phyloP scores from a whole-genome alignment of 2,329 filamentous ascomycete species.

The Bipolaris bicolor region DNA sequence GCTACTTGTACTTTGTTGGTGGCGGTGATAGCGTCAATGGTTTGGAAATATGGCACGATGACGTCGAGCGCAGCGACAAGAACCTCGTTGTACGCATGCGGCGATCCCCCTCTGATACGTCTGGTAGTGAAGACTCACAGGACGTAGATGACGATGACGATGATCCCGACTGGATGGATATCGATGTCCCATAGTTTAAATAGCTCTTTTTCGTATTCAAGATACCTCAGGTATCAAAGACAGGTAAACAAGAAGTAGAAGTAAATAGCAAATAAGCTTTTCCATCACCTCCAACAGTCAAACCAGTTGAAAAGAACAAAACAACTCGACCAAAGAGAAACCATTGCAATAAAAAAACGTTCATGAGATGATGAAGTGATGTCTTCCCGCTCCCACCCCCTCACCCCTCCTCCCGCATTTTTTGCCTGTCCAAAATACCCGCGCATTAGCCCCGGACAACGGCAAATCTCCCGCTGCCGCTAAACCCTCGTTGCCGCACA shows the following conservation, averaged over 20 bases:
- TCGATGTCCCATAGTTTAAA: constrained; percentile 6
- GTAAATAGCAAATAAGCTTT: no score
- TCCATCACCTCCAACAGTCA: no score
- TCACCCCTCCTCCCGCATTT: no score
- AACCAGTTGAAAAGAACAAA: no score
- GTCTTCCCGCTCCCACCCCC: no score
- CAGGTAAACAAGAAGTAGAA: no score
- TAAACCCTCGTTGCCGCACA: neutral
- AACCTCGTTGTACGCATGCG: constrained; percentile 22
- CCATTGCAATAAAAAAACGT: no score
- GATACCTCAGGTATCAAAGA: no score
- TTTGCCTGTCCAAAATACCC: neutral
- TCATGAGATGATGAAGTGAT: no score
- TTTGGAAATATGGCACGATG: constrained; percentile 22
- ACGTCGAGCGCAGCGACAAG: constrained; percentile 25
- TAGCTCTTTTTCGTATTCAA: neutral
- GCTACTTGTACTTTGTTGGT: constrained; percentile 39
- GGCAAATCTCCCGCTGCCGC: neutral
- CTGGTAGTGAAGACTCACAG: constrained; percentile 7
- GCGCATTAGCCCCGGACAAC: neutral
- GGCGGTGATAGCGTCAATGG: constrained; percentile 4
- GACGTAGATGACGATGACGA: constrained; percentile 5
- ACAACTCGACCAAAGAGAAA: no score
- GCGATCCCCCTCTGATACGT: neutral
- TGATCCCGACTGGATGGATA: constrained; percentile 17